Evolutionary conservation across 306 rosid species (phyloP).

Genomic region (Clitoria ternatea): DNA sequence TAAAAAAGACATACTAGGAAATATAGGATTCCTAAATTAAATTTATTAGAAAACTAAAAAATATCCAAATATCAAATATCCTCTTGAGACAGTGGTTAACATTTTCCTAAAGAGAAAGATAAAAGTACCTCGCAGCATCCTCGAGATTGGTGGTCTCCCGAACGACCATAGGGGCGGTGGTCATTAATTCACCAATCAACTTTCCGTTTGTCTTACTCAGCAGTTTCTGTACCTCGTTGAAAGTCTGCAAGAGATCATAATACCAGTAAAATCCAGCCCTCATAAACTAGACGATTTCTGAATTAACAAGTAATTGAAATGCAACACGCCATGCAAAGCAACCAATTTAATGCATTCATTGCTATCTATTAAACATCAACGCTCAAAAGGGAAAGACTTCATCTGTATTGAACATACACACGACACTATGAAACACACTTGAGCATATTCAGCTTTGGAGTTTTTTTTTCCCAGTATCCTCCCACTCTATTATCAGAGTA

Average conservation of each 20-base stretch:
- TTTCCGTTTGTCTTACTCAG: constrained; percentile 85
- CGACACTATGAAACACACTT: background rate
- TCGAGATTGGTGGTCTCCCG: constrained; percentile 89
- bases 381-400: background rate
- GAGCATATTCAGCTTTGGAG: background rate
- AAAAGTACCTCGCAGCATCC: constrained; percentile 81
- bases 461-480: too few relatives aligned
- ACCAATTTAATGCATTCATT: background rate
- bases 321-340: background rate
- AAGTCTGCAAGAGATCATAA: constrained; percentile 55
- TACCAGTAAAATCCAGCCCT: constrained; percentile 2
- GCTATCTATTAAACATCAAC: background rate
- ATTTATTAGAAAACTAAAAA: too few relatives aligned
- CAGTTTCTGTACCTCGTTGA: constrained; percentile 81
- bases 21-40: too few relatives aligned
- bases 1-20: too few relatives aligned
- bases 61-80: too few relatives aligned
- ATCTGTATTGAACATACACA: background rate
- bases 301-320: background rate
- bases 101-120: constrained; percentile 2
- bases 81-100: too few relatives aligned
- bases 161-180: constrained; percentile 83
- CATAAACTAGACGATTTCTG: background rate
- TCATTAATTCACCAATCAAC: constrained; percentile 88
- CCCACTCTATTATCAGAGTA: too few relatives aligned